phyloP scores from a whole-genome alignment of 768 basidiomycete species.

The Daedalea quercina region DNA sequence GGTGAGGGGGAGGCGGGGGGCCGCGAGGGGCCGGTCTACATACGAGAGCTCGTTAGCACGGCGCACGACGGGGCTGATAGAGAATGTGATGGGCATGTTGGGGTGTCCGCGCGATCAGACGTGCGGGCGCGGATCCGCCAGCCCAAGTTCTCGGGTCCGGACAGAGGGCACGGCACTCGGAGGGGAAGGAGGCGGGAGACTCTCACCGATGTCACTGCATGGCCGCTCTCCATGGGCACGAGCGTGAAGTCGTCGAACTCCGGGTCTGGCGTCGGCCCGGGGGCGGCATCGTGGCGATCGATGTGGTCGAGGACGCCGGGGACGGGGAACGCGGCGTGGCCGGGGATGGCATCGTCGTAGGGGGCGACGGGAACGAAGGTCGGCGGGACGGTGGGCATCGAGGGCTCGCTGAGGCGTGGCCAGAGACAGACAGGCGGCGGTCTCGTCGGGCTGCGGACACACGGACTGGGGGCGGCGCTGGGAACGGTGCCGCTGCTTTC shows the following conservation, averaged over 20 bases:
- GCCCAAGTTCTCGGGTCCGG: too few relatives aligned
- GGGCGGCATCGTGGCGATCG: constrained; percentile 2
- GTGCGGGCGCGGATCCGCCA: neutral
- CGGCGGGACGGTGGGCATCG: constrained; percentile 22
- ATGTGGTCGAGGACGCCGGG: neutral
- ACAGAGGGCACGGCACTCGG: neutral
- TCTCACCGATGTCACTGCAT: constrained; percentile 17
- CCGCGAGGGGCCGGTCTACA: neutral
- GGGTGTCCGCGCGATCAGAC: neutral
- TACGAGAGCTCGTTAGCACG: neutral
- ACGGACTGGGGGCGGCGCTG: too few relatives aligned
- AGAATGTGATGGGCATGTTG: neutral
- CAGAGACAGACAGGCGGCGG: neutral
- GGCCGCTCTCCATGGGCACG: constrained; percentile 15
- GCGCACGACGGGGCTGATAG: neutral
- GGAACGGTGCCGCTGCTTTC: too few relatives aligned
- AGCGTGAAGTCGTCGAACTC: constrained; percentile 21
- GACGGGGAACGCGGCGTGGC: constrained; percentile 1
- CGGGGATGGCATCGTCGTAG: constrained; percentile 2
- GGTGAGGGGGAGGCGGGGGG: neutral
- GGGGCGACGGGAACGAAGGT: constrained; percentile 10
- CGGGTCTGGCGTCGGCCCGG: constrained; percentile 23
- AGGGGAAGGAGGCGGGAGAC: neutral
- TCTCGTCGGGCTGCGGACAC: neutral
- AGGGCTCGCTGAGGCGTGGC: neutral